Base-by-base conservation (phyloP, 495 filamentous ascomycete genomes). In the Hypomontagnella monticulosa region DNA sequence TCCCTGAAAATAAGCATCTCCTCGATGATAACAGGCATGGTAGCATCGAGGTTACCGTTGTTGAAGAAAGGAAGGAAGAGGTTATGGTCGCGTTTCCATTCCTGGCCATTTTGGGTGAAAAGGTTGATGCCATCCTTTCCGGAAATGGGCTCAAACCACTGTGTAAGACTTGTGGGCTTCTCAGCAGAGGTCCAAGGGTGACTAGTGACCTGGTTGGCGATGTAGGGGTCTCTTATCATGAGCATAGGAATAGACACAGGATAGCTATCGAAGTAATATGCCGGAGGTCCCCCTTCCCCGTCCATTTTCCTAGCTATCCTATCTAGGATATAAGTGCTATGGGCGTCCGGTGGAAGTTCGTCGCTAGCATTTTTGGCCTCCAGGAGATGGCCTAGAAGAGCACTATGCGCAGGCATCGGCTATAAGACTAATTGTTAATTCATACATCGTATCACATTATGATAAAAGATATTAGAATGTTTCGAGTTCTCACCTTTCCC, bases 41-140 rank as follows among this genome's bases (percentile, higher is more conserved):
- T 47, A 8, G 61, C 75, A 40, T 76, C 66, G 2, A 81, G 72
- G 32, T 81, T 75, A 30, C 57, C 63, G 8, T 69, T 73, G 4
- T 73, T 68, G 41, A 81, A 80, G 19, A 78, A 79, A 0, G 77
- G 73, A 14, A 77, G 74, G 56, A 80, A 80, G 2, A 72, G 52
- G 37, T 75, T 71, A 41, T 78, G 76, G n/a, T 73, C 59, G 2
- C 44, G 48, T 65, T 71, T 79, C 79, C 79, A 81, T 47, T 77
- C 63, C 12, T 57, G 61, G 8, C 76, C 77, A 49, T 73, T 73
- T 37, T 73, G 67, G 1, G 70, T 71, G 44, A 73, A 73, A 12
- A 73, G 67, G 33, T 71, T 73, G n/a, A 66, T 19, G 2, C 70
- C 70, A 7, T 57, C 53, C n/a, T 63, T 66, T 23, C 70, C 70